These are phyloP conservation scores for Lotus japonicus DNA, from an alignment of 306 rosid genomes.

Conservation along the genomic window DNA sequence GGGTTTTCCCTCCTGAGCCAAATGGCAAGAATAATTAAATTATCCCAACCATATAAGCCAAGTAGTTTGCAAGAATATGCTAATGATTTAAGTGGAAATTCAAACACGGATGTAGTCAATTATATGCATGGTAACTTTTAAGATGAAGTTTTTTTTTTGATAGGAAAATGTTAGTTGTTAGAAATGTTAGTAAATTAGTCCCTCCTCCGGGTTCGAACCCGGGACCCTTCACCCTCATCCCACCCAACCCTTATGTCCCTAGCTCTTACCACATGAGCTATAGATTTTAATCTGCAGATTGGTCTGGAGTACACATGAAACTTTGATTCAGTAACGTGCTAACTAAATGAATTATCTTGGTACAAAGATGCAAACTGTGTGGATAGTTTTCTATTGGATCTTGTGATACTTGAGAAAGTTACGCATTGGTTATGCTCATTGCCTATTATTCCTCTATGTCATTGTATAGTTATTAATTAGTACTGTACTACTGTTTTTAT, in stretches of 20 bases:
- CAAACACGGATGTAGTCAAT: background rate
- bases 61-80: background rate
- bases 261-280: no score
- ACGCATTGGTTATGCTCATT: background rate
- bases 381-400: conserved; percentile 4
- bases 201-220: no score
- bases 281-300: conserved; percentile 12
- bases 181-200: no score
- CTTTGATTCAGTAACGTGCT: background rate
- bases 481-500: background rate
- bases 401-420: conserved; percentile 6
- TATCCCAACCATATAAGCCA: background rate
- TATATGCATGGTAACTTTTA: background rate
- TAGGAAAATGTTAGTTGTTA: no score
- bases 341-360: background rate
- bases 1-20: background rate
- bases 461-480: background rate
- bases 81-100: background rate
- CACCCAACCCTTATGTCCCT: no score
- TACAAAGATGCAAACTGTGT: background rate
- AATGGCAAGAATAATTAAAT: background rate
- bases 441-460: background rate
- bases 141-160: no score
- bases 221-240: no score
- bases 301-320: background rate